phyloP scores from a whole-genome alignment of 257 asterid species.

The Solanum sitiens region DNA sequence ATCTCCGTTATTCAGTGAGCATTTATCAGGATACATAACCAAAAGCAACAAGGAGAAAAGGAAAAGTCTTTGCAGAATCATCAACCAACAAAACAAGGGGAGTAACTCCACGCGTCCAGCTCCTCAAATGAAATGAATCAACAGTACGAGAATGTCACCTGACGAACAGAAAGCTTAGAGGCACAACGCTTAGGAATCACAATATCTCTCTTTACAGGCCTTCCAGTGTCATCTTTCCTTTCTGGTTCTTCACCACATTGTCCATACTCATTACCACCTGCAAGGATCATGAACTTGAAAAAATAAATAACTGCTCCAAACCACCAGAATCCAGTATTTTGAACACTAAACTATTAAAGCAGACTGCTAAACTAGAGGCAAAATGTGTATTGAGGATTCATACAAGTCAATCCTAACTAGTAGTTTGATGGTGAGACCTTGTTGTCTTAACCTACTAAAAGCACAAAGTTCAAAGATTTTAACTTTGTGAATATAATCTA shows the following conservation, averaged over 20 bases:
- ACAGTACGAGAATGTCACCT: conserved; percentile 33
- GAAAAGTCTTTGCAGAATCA: background rate
- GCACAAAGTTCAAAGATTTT: background rate
- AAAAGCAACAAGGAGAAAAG: background rate
- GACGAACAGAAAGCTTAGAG: conserved; percentile 86
- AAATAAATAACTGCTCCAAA: background rate
- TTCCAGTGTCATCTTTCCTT: conserved; percentile 79
- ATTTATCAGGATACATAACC: background rate
- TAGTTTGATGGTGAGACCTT: background rate
- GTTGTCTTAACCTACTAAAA: background rate
- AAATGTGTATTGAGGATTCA: background rate
- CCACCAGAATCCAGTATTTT: background rate
- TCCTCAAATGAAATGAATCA: background rate
- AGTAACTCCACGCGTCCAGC: background rate
- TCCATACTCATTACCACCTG: conserved; percentile 98
- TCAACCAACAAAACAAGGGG: background rate
- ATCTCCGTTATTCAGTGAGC: background rate
- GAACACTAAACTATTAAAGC: background rate
- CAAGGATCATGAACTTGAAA: conserved; percentile 1
- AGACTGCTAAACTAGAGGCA: background rate
- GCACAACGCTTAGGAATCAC: conserved; percentile 86
- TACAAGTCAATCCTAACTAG: background rate
- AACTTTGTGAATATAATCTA: background rate
- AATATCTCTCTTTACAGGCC: conserved; percentile 87
- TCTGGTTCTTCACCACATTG: conserved; percentile 99